Percentiles rank a stretch among this genome's conserved stretches.
Conservation (phyloP, 257 asterid genomes). For the Verbena officinalis region DNA sequence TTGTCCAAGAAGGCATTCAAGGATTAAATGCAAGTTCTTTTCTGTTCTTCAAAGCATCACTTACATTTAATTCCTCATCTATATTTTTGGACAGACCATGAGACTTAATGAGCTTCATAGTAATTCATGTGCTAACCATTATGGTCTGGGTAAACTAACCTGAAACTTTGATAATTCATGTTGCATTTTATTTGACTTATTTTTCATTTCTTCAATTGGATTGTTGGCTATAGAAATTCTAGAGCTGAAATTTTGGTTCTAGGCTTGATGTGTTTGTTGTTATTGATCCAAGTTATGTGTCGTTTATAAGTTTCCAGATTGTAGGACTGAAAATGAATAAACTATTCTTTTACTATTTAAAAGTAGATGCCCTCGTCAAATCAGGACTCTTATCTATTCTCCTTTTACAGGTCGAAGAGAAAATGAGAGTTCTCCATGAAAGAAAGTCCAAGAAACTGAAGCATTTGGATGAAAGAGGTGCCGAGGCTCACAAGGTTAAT, state of each 20-base stretch:
- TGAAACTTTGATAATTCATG: neutral
- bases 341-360: neutral
- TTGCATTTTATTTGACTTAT: neutral
- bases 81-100: conserved; percentile 11
- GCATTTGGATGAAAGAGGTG: conserved; percentile 64
- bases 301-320: neutral
- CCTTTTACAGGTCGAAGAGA: conserved; percentile 68
- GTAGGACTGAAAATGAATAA: neutral
- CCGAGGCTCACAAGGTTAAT: conserved; percentile 61
- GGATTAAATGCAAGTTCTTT: conserved; percentile 24
- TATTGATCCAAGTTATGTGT: neutral
- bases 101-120: conserved; percentile 4
- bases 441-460: conserved; percentile 51
- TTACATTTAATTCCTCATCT: conserved; percentile 29
- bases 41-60: neutral
- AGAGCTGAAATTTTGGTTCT: neutral
- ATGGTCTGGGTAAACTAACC: neutral
- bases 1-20: conserved; percentile 13
- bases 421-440: conserved; percentile 71
- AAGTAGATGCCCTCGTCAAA: neutral
- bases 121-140: neutral
- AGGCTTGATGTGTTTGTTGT: conserved; percentile 10
- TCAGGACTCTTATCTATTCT: neutral
- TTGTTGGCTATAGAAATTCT: neutral
- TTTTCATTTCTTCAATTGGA: neutral